These are phyloP conservation scores for Emmonsia crescens DNA, from an alignment of 2,329 filamentous ascomycete species.

Conservation along the genomic window DNA sequence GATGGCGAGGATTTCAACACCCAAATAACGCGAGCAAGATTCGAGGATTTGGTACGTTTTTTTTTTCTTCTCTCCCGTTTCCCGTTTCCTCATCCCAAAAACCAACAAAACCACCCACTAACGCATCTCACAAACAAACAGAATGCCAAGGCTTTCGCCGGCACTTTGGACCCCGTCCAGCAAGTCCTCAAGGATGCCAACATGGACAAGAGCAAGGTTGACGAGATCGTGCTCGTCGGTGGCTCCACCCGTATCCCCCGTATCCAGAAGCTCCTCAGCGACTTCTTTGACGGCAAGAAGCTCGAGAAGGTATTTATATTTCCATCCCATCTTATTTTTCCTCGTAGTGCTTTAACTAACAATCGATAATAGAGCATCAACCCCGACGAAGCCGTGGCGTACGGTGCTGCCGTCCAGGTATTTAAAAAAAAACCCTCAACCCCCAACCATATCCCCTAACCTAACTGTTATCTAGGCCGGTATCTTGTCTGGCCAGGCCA, in stretches of 20 bases:
- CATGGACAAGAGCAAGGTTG: slow-evolving; percentile 81
- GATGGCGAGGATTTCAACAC: slow-evolving; percentile 97
- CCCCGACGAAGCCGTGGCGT: slow-evolving; percentile 97
- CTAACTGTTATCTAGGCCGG: slow-evolving; percentile 49
- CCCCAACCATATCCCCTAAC: background rate
- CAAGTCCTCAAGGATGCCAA: slow-evolving; percentile 90
- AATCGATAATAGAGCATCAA: slow-evolving; percentile 61
- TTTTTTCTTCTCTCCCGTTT: too few relatives aligned
- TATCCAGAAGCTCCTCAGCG: slow-evolving; percentile 97
- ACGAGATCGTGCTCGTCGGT: slow-evolving; percentile 98
- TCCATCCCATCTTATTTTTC: background rate
- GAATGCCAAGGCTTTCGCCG: slow-evolving; percentile 91
- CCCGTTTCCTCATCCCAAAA: too few relatives aligned
- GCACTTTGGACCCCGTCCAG: slow-evolving; percentile 88
- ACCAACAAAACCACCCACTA: too few relatives aligned
- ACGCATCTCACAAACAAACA: too few relatives aligned
- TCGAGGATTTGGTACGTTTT: slow-evolving; percentile 96
- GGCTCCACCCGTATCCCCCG: slow-evolving; percentile 97
- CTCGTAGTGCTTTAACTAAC: background rate
- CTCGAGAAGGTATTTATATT: slow-evolving; percentile 62
- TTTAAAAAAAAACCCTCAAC: background rate
- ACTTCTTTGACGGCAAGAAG: slow-evolving; percentile 99
- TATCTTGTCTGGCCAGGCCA: slow-evolving; percentile 97
- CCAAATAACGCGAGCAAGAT: slow-evolving; percentile 95
- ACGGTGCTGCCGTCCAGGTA: slow-evolving; percentile 85